A percentile compares a stretch with the other conserved stretches of the same genome.
These are phyloP conservation scores for Nicotiana paniculata DNA, from an alignment of 257 asterid species.

Conservation along the genomic window DNA sequence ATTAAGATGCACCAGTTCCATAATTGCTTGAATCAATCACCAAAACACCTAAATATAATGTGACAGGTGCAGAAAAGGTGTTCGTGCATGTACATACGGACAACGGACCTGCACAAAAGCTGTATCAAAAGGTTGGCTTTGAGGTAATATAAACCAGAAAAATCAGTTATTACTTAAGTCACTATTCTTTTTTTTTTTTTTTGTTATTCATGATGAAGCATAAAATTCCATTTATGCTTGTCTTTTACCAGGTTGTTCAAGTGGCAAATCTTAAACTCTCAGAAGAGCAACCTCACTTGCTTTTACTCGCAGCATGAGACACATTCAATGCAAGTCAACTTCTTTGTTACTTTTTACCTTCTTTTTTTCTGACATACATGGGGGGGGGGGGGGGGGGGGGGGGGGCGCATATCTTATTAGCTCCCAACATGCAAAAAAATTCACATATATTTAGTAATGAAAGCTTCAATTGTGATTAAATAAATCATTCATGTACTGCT, in stretches of 20 bases:
- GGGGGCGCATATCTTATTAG: background rate
- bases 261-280: conserved; percentile 23
- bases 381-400: too few relatives aligned
- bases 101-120: conserved; percentile 44
- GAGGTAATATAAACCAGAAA: conserved; percentile 30
- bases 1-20: background rate
- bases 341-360: background rate
- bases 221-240: background rate
- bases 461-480: background rate
- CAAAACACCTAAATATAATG: background rate
- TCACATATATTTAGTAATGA: background rate
- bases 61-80: conserved; percentile 49
- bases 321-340: background rate
- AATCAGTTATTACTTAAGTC: background rate
- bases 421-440: background rate
- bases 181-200: too few relatives aligned
- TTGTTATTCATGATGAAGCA: background rate
- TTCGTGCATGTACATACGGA: conserved; percentile 57
- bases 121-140: conserved; percentile 57
- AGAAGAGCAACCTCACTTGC: conserved; percentile 31
- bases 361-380: background rate
- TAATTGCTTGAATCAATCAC: background rate
- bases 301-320: conserved; percentile 20
- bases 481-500: background rate
- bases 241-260: conserved; percentile 43